Evolutionary conservation across 352 stramenopile genomes (phyloP), one percentile per base, ranked within the genome.

Genomic region (Globisporangium cystogenes): DNA sequence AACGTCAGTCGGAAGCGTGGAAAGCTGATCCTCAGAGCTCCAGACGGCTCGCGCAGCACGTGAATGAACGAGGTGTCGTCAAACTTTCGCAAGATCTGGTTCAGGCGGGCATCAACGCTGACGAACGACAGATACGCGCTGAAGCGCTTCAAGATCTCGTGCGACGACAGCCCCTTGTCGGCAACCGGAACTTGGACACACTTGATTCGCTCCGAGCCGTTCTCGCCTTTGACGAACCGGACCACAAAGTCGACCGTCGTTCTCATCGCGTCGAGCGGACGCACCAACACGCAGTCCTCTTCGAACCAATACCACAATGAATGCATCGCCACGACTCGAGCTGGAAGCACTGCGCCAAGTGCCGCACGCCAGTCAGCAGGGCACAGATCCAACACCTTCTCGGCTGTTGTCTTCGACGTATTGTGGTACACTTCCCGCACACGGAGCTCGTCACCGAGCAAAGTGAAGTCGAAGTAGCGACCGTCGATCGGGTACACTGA

Each of bases 241-340:
- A 53, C 46, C 24, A 63, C n/a, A 18, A 49, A 51, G 0, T 49
- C 26, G n/a, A 51, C n/a, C 2, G 27, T 47, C 18, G 36, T 49
- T 4, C 40, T 27, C 6, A 42, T 41, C 1, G 67, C 57, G 2
- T 37, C 36, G 3, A 45, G 63, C 7, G 67, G 57, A 24, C 70
- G 62, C 8, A 82, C 64, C 1, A 86, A 23, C 4, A 87, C 59
- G 36, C 65, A 77, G 0, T 65, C 55, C 10, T 59, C 3, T 6
- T 84, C 63, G 11, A 79, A 44, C 70, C 72, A 86, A 20, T 73
- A 75, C 74, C 76, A 84, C 6, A 81, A 64, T 1, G 64, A 76
- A 41, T 82, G 70, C 23, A 86, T 24, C 11, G 65, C 12, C 12
- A 36, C 7, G 3, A 84, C 42, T 41, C 57, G 58, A 16, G 51